Base-by-base conservation (phyloP, 163 green algal genomes). In the Volvox carteri region DNA sequence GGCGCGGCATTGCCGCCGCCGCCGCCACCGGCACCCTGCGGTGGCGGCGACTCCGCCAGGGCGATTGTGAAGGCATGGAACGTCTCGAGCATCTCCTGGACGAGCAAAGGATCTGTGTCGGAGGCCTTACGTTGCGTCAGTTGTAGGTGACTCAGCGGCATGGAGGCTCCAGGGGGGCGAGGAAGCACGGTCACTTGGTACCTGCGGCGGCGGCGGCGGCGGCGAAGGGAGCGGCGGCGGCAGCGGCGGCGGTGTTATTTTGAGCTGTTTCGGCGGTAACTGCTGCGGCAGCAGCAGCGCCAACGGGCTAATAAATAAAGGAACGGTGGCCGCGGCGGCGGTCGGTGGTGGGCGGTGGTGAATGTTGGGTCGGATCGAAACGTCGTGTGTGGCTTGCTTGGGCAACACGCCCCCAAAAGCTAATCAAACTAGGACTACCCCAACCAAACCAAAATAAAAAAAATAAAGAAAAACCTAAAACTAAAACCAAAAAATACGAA, bases 41-140 rank as follows among this genome's bases (percentile, higher is more conserved):
- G 56, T 30, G 58, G 21, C 58, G n/a, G 4, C 78, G 65, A n/a
- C n/a, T n/a, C 41, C 65, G 37, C 33, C 81, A 87, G 65, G 28
- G 44, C 65, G 1, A 79, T 35, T 18, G 46, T 58, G 48, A 79
- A 87, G 5, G 81, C n/a, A 12, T 87, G 81, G 65, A 87, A 87
- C 0, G 60, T 78, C 44, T 86, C 79, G 23, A 86, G 19, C 79
- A 86, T 78, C 62, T 86, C 79, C 42, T 86, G 79, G 9, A 86
- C 79, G 28, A 86, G 62, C 79, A 86, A 30, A 0, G 79, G 62
- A 28, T 86, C 79, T 1, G 62, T 86, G 28, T 77, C 78, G 56
- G 46, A 65, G 56, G 48, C 19, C 58, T 86, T 54, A 7, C 23
- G 25, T 2, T 35, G n/a, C 21, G 19, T 18, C 42, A 86, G 79